Base-by-base conservation (phyloP, 2,329 filamentous ascomycete genomes). In the Fusarium temperatum region DNA sequence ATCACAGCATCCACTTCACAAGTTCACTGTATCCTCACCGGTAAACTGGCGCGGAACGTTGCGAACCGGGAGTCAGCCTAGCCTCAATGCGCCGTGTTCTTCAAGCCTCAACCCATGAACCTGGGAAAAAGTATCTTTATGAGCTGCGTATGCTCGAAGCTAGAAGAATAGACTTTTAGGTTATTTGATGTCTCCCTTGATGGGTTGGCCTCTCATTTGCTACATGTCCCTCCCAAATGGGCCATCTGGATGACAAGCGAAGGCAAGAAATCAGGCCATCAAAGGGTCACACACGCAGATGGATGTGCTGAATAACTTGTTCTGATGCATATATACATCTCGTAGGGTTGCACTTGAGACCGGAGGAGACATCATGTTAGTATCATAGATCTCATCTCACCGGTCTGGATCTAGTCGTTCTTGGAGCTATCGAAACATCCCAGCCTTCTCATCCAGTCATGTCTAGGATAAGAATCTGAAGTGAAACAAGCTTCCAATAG, bases 361-460 rank as follows among this genome's bases (percentile, higher is more conserved):
- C 38, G 39, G 42, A 59, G 47, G 38, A 26, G 20, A n/a, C 42
- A 60, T 41, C 48, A 66, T 66, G 12, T 24, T 38, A 24, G 54
- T 61, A 70, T 74, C 68, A 63, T 75, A 60, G 72, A 74, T 70
- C 72, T 73, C 72, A 73, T 73, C 72, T 73, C 38, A 51, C 45
- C 39, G 45, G 66, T 50, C 70, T 56, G 53, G 56, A 71, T 67
- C 45, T 75, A 41, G 38, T 18, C 28, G 32, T 44, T 54, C 22
- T 42, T 39, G 38, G 45, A 48, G 35, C 41, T 50, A 51, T 59
- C 56, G 42, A 51, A 59, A 51, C 20, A 56, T 45, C 42, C 48
- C 32, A 41, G 48, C 26, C 18, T n/a, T 41, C n/a, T 44, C 35
- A 8, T 44, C 63, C 45, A 60, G 42, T 67, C 42, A 62, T 45